A percentile compares a stretch with the other conserved stretches of the same genome.
Evolutionary conservation across 306 rosid species (phyloP).

Genomic region (Cucurbita pepo): DNA sequence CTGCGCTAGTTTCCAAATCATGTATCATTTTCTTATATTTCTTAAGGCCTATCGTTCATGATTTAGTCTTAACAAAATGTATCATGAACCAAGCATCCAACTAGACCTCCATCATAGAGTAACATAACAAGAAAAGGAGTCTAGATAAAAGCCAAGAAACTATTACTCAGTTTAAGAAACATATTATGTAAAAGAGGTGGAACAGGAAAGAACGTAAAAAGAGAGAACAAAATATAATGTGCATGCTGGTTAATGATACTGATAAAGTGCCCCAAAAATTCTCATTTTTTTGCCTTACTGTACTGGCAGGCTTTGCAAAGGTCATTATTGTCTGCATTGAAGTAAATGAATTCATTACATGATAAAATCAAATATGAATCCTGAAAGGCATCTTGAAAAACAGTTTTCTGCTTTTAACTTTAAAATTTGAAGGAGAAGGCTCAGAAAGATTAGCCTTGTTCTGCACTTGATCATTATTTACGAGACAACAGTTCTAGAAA

Average conservation of each 20-base stretch:
- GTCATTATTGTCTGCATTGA: background rate
- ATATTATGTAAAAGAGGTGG: background rate
- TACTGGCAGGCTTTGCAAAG: background rate
- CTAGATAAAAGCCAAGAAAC: background rate
- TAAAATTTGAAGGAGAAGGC: background rate
- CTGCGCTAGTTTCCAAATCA: background rate
- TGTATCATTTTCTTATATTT: background rate
- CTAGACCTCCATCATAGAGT: background rate
- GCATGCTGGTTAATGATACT: background rate
- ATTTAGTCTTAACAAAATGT: background rate
- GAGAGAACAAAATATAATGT: background rate
- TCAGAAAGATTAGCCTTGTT: background rate
- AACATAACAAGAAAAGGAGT: background rate
- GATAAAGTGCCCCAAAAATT: background rate
- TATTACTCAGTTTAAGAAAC: background rate
- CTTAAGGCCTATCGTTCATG: background rate
- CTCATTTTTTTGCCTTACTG: background rate
- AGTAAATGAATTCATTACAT: background rate
- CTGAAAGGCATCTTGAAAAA: background rate
- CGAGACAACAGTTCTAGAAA: background rate
- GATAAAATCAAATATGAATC: background rate
- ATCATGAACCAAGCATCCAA: background rate
- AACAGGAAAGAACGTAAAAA: background rate
- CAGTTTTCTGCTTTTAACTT: background rate
- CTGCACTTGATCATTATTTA: background rate